Evolutionary conservation across 2,329 filamentous ascomycete genomes (phyloP).

Genomic region (Rhexocercosporidium sp.): DNA sequence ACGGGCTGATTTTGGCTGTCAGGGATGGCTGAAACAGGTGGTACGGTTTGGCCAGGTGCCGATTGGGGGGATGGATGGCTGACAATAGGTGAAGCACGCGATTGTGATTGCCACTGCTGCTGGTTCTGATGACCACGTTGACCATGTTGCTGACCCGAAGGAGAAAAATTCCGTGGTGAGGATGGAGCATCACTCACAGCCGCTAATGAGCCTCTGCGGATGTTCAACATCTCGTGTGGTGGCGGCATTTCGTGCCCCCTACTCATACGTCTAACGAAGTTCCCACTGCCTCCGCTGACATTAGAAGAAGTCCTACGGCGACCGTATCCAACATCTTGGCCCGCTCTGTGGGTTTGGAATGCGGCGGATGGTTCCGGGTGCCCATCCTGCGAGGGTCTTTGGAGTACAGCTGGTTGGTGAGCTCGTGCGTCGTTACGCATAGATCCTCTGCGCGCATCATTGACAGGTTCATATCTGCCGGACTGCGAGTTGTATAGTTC

Average conservation of each 20-base stretch:
- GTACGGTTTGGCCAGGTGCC: slow-evolving; percentile 40
- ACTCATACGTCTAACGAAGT: slow-evolving; percentile 55
- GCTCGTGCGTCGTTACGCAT: slow-evolving; percentile 69
- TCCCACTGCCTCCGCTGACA: slow-evolving; percentile 84
- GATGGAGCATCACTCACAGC: slow-evolving; percentile 56
- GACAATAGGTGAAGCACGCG: slow-evolving; percentile 44
- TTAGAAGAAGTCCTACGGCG: slow-evolving; percentile 88
- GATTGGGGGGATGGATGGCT: slow-evolving; percentile 43
- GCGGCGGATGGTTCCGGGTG: slow-evolving; percentile 84
- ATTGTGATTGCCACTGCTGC: slow-evolving; percentile 41
- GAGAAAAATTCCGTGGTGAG: slow-evolving; percentile 50
- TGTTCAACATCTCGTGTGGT: slow-evolving; percentile 46
- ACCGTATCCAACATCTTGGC: slow-evolving; percentile 70
- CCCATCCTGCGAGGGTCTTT: slow-evolving; percentile 70
- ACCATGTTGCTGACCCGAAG: slow-evolving; percentile 39
- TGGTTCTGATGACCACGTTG: slow-evolving; percentile 39
- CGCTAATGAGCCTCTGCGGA: slow-evolving; percentile 55
- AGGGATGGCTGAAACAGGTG: slow-evolving; percentile 44
- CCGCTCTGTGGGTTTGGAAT: slow-evolving; percentile 78
- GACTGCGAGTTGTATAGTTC: slow-evolving; percentile 96
- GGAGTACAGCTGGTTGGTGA: slow-evolving; percentile 78
- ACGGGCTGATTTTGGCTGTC: slow-evolving; percentile 39
- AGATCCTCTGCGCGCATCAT: slow-evolving; percentile 73
- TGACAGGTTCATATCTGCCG: slow-evolving; percentile 87
- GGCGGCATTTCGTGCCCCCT: slow-evolving; percentile 41